Percentiles rank a stretch among this genome's conserved stretches.
Evolutionary conservation across 2,329 filamentous ascomycete species (phyloP).

Genomic region (Bipolaris victoriae): DNA sequence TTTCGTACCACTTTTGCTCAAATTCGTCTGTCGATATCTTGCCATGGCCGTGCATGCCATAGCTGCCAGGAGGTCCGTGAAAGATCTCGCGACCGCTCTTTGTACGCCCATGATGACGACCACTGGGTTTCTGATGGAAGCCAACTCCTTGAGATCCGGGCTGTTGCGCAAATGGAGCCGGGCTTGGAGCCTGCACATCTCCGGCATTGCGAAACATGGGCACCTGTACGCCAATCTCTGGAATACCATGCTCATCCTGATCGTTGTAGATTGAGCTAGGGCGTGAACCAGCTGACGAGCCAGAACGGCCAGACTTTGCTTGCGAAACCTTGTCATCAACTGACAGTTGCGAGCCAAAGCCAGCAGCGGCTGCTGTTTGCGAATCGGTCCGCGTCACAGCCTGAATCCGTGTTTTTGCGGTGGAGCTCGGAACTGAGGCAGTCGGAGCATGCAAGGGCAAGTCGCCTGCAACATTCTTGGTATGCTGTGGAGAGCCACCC

Average conservation of each 20-base stretch:
- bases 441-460: conserved; percentile 88
- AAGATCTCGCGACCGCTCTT: conserved; percentile 74
- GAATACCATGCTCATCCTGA: conserved; percentile 83
- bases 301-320: conserved; percentile 37
- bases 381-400: conserved; percentile 90
- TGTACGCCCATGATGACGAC: conserved; percentile 68
- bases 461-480: conserved; percentile 77
- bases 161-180: conserved; percentile 61
- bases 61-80: conserved; percentile 81
- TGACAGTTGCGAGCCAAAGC: conserved; percentile 70
- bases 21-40: conserved; percentile 76
- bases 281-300: conserved; percentile 51
- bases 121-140: conserved; percentile 59
- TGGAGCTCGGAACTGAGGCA: conserved; percentile 80
- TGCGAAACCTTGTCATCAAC: conserved; percentile 39
- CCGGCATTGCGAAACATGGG: conserved; percentile 93
- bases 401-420: conserved; percentile 82
- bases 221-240: conserved; percentile 88
- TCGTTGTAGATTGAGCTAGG: conserved; percentile 61
- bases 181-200: conserved; percentile 94
- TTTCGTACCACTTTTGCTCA: conserved; percentile 89
- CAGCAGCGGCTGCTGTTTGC: conserved; percentile 81
- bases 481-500: conserved; percentile 67
- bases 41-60: conserved; percentile 89
- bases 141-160: conserved; percentile 54